These are phyloP conservation scores for Zymoseptoria ardabiliae DNA, from an alignment of 2,329 filamentous ascomycete species.

Conservation along the genomic window DNA sequence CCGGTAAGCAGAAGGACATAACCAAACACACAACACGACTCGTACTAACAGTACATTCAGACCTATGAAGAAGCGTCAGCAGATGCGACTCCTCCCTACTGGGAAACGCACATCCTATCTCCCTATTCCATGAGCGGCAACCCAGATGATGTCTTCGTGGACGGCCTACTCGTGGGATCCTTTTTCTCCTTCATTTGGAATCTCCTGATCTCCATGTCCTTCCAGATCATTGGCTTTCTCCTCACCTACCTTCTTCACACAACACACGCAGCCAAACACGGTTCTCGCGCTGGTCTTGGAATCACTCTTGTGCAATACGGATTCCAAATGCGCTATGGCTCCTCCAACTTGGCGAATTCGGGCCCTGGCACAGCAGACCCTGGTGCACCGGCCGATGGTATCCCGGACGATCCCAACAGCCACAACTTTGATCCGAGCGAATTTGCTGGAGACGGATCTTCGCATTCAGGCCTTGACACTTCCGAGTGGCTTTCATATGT, in stretches of 20 bases:
- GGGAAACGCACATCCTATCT: constrained; percentile 96
- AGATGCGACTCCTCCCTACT: constrained; percentile 92
- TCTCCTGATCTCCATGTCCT: constrained; percentile 93
- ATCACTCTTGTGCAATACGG: constrained; percentile 95
- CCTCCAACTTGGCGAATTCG: constrained; percentile 22
- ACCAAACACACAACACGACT: neutral
- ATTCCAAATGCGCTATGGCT: constrained; percentile 74
- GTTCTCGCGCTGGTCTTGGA: constrained; percentile 85
- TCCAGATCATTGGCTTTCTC: constrained; percentile 93
- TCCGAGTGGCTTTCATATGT: constrained; percentile 87
- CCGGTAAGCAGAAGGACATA: constrained; percentile 48
- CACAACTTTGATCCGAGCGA: constrained; percentile 77
- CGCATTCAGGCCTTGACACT: constrained; percentile 53
- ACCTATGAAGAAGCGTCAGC: constrained; percentile 97
- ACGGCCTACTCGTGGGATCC: constrained; percentile 86
- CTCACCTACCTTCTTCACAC: constrained; percentile 97
- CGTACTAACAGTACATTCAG: constrained; percentile 38
- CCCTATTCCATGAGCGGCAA: constrained; percentile 82
- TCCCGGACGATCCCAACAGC: constrained; percentile 76
- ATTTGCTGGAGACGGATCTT: constrained; percentile 33
- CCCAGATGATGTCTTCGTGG: constrained; percentile 90
- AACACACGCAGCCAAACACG: constrained; percentile 96
- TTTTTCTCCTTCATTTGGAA: constrained; percentile 87
- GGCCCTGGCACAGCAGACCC: constrained; percentile 2
- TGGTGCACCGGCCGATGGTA: constrained; percentile 35